phyloP scores from a whole-genome alignment of 176 grass and related monocot genomes.

The Coix lacrymajobi region DNA sequence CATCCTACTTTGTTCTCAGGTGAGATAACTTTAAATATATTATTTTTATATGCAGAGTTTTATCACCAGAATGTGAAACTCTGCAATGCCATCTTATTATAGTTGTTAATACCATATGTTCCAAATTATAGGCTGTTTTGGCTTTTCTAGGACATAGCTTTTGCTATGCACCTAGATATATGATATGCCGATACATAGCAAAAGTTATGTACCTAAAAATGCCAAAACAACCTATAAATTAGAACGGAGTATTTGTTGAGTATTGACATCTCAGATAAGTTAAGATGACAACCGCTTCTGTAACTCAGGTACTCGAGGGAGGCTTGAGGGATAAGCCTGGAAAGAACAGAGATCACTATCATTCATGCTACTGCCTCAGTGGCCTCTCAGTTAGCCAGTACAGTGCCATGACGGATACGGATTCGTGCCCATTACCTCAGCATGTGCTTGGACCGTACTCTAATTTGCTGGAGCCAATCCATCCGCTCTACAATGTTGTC shows the following conservation, averaged over 20 bases:
- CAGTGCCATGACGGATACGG: slow-evolving; percentile 38
- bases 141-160: background rate
- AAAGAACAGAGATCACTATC: slow-evolving; percentile 76
- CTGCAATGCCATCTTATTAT: background rate
- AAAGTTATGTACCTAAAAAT: background rate
- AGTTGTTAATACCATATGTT: background rate
- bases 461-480: slow-evolving; percentile 77
- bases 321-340: slow-evolving; percentile 96
- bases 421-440: slow-evolving; percentile 43
- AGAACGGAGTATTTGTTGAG: background rate
- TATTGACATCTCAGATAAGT: background rate
- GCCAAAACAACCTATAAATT: background rate
- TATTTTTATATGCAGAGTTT: background rate
- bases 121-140: background rate
- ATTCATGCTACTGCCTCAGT: slow-evolving; percentile 94
- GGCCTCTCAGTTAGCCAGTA: slow-evolving; percentile 77
- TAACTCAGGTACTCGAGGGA: slow-evolving; percentile 70
- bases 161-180: background rate
- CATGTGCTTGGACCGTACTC: slow-evolving; percentile 84
- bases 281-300: background rate
- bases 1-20: slow-evolving; percentile 86
- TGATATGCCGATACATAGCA: background rate
- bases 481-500: slow-evolving; percentile 77
- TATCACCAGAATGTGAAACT: background rate
- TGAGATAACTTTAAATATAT: slow-evolving; percentile 22